phyloP scores from a whole-genome alignment of 352 stramenopile genomes.

The Pythium coloratum region DNA sequence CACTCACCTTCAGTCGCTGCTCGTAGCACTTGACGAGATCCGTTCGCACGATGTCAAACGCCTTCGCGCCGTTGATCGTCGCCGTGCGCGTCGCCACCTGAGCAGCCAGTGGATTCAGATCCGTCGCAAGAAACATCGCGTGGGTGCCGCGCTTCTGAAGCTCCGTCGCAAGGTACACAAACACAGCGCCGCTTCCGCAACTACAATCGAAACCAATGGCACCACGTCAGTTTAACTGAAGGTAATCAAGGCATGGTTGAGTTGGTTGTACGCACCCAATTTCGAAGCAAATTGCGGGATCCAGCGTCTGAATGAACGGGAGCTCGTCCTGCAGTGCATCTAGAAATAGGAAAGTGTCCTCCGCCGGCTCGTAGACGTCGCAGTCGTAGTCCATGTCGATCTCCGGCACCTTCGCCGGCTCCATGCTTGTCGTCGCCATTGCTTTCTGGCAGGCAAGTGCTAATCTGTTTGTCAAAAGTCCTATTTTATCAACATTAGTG shows the following conservation, averaged over 20 bases:
- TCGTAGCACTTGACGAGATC: conserved; percentile 80
- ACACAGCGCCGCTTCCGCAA: conserved; percentile 62
- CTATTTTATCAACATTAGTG: neutral
- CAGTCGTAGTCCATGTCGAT: conserved; percentile 79
- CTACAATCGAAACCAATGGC: conserved; percentile 16
- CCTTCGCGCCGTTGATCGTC: conserved; percentile 70
- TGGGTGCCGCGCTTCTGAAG: conserved; percentile 59
- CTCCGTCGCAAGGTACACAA: conserved; percentile 79
- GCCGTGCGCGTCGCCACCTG: conserved; percentile 83
- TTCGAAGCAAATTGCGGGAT: conserved; percentile 86
- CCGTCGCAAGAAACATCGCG: conserved; percentile 81
- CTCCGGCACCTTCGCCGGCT: conserved; percentile 50
- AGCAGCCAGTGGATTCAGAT: conserved; percentile 93
- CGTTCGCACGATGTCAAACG: conserved; percentile 81
- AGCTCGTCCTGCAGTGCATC: conserved; percentile 93
- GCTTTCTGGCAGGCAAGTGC: neutral
- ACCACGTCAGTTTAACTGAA: no score
- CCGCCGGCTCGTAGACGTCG: conserved; percentile 96
- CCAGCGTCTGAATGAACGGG: conserved; percentile 45
- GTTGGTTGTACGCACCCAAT: conserved; percentile 55
- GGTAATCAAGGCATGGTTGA: no score
- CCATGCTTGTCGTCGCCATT: conserved; percentile 19
- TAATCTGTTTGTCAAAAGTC: conserved; percentile 20
- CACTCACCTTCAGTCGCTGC: conserved; percentile 45
- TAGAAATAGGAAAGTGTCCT: conserved; percentile 97